Percentiles rank a stretch among this genome's conserved stretches.
phyloP scores from a whole-genome alignment of 2,329 filamentous ascomycete species.

The Arachnopeziza araneosa region DNA sequence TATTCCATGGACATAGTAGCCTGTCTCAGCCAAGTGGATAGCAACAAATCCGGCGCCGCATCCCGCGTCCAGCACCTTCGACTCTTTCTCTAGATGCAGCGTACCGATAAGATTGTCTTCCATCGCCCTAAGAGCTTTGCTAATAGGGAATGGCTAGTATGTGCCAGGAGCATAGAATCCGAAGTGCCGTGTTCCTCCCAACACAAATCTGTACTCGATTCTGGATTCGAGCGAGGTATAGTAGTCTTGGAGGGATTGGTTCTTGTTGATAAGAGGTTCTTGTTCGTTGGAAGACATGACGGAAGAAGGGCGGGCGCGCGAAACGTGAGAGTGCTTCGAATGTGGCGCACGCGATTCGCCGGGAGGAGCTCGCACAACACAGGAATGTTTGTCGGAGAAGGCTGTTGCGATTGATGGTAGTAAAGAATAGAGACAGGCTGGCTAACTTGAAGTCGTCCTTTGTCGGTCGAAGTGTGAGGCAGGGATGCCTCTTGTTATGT shows the following conservation, averaged over 20 bases:
- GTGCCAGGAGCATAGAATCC: conserved; percentile 42
- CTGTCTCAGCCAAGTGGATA: conserved; percentile 39
- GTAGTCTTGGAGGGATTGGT: conserved; percentile 38
- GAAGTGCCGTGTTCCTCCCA: conserved; percentile 46
- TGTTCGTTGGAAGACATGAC: conserved; percentile 12
- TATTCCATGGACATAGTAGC: conserved; percentile 40
- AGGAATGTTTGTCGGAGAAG: no score
- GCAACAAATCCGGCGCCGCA: conserved; percentile 47
- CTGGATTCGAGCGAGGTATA: conserved; percentile 42
- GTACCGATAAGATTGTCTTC: conserved; percentile 40
- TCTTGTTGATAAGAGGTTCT: conserved; percentile 33
- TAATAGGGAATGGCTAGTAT: conserved; percentile 44
- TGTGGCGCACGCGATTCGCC: no score
- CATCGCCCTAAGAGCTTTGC: conserved; percentile 40
- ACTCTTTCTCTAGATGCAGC: conserved; percentile 35
- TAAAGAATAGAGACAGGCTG: no score
- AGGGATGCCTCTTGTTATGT: no score
- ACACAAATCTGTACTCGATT: conserved; percentile 37
- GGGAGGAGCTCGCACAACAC: no score
- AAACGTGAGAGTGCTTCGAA: not conserved
- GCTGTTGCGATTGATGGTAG: no score
- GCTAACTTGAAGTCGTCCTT: no score
- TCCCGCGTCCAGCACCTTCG: conserved; percentile 46
- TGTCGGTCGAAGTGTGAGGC: no score
- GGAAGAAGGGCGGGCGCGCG: not conserved